phyloP scores from a whole-genome alignment of 2,329 filamentous ascomycete species.

The Colletotrichum magnum region DNA sequence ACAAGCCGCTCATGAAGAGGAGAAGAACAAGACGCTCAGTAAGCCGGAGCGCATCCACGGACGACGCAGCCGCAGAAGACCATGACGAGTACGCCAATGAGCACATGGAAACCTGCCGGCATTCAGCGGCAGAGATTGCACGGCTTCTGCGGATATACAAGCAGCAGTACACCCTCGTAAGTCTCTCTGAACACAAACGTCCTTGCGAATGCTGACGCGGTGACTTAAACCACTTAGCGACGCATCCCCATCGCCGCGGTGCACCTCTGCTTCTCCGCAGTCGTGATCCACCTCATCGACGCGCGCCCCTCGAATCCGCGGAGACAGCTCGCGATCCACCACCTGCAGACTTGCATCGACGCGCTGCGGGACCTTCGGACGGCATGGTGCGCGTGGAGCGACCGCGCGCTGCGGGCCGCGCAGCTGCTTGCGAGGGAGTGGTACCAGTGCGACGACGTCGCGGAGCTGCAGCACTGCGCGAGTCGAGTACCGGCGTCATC shows the following conservation, averaged over 20 bases:
- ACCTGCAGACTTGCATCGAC: slow-evolving; percentile 40
- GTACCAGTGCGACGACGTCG: slow-evolving; percentile 39
- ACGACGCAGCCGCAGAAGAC: neutral
- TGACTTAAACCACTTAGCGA: slow-evolving; percentile 23
- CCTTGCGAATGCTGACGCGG: rapidly evolving
- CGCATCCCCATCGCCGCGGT: slow-evolving; percentile 43
- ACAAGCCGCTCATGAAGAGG: slow-evolving; percentile 41
- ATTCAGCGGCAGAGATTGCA: slow-evolving; percentile 43
- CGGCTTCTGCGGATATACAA: slow-evolving; percentile 43
- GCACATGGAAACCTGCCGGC: slow-evolving; percentile 42
- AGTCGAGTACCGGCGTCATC: too few relatives aligned
- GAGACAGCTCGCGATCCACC: slow-evolving; percentile 33
- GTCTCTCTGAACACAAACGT: neutral
- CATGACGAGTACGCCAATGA: slow-evolving; percentile 13
- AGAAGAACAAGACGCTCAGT: neutral
- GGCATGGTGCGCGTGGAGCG: slow-evolving; percentile 41
- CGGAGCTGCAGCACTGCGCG: slow-evolving; percentile 24
- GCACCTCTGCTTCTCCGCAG: slow-evolving; percentile 41
- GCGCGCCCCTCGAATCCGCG: slow-evolving; percentile 36
- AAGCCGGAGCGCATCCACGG: neutral
- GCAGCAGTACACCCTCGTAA: slow-evolving; percentile 43
- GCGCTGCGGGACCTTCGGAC: slow-evolving; percentile 35
- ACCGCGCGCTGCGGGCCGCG: slow-evolving; percentile 35
- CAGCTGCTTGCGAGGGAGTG: slow-evolving; percentile 40
- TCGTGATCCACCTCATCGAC: slow-evolving; percentile 42